A percentile compares a stretch with the other conserved stretches of the same genome.
phyloP scores from a whole-genome alignment of 805 yeast species.

The Spathaspora girioi region DNA sequence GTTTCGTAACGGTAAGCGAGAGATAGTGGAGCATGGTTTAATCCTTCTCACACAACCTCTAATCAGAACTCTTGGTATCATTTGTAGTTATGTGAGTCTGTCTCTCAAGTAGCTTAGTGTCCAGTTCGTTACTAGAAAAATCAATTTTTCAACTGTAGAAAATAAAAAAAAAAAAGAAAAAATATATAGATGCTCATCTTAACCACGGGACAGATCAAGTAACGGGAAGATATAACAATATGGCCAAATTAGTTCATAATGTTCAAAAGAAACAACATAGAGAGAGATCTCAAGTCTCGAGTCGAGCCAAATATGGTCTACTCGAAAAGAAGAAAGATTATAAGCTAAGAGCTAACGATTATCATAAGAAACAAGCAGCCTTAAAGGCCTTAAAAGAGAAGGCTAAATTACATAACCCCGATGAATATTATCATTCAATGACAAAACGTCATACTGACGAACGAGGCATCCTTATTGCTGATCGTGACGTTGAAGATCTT shows the following conservation, averaged over 20 bases:
- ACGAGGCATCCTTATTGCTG: constrained; percentile 63
- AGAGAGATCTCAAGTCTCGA: constrained; percentile 84
- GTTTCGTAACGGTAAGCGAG: not conserved
- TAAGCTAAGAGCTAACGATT: constrained; percentile 50
- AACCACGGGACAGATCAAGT: not conserved
- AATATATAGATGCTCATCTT: constrained; percentile 7
- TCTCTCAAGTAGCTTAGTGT: not conserved
- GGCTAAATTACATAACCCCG: constrained; percentile 77
- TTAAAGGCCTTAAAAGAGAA: constrained; percentile 70
- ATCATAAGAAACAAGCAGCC: constrained; percentile 56
- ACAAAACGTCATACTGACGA: constrained; percentile 61
- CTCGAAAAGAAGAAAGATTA: constrained; percentile 78
- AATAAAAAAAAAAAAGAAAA: not conserved
- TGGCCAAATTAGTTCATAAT: constrained; percentile 83
- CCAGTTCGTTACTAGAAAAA: not conserved
- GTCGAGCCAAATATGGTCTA: constrained; percentile 73
- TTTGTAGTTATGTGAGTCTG: not conserved
- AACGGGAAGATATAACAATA: constrained; percentile 22
- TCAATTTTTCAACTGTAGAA: not conserved
- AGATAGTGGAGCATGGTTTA: not conserved
- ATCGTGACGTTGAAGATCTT: constrained; percentile 60
- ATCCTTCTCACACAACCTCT: not conserved
- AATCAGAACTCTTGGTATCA: not conserved
- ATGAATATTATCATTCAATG: constrained; percentile 97
- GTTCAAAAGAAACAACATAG: constrained; percentile 95